Evolutionary conservation across 176 grass and related monocot genomes (phyloP).

Genomic region (Coix lacrymajobi): DNA sequence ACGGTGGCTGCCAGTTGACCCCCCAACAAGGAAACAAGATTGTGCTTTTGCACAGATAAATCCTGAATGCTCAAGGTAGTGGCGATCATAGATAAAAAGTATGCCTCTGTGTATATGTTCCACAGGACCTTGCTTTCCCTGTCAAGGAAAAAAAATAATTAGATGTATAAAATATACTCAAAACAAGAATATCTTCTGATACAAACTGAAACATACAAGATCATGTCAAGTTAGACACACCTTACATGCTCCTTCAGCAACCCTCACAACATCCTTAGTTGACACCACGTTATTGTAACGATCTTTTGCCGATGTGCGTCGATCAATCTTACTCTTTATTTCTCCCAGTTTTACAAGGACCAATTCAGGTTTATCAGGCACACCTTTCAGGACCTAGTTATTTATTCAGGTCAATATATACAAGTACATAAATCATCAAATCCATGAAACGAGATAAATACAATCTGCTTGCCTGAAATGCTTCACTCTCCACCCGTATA

Average conservation of each 20-base stretch:
- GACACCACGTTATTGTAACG: conserved; percentile 54
- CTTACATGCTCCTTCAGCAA: conserved; percentile 69
- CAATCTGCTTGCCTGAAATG: conserved; percentile 65
- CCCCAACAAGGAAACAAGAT: conserved; percentile 72
- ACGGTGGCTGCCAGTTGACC: conserved; percentile 16
- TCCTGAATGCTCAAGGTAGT: conserved; percentile 81
- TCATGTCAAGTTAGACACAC: conserved; percentile 26
- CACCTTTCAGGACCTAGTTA: conserved; percentile 72
- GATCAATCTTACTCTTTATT: conserved; percentile 74
- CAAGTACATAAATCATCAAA: neutral
- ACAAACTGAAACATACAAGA: neutral
- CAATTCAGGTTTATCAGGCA: conserved; percentile 64
- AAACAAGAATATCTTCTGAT: neutral
- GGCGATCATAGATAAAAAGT: conserved; percentile 83
- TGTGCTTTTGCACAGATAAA: conserved; percentile 85
- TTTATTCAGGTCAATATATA: conserved; percentile 22
- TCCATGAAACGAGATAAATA: neutral
- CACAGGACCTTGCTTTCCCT: conserved; percentile 91
- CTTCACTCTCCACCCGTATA: conserved; percentile 79
- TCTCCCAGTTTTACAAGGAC: conserved; percentile 74
- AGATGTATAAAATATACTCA: neutral
- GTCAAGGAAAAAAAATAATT: neutral
- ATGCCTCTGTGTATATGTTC: conserved; percentile 77
- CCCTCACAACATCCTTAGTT: conserved; percentile 74
- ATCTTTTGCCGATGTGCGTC: conserved; percentile 52